Conservation (phyloP, 2,329 filamentous ascomycete species). For the Colletotrichum truncatum region DNA sequence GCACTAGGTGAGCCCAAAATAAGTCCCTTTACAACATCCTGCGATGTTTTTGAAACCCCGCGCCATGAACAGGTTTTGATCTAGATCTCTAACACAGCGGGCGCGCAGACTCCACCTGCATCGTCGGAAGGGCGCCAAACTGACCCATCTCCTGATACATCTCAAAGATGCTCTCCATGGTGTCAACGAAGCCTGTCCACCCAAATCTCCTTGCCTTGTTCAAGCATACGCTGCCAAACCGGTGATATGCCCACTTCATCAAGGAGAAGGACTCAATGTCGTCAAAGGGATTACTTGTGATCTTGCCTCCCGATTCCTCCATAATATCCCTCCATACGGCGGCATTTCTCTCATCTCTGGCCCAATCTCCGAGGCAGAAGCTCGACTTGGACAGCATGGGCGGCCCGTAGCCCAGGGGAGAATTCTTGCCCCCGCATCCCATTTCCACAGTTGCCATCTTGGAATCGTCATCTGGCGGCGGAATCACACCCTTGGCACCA, state of each 20-base stretch:
- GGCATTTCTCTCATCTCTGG: background rate
- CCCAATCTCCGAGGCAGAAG: background rate
- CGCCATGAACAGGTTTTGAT: background rate
- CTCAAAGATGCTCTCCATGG: slow-evolving; percentile 11
- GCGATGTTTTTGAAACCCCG: too few relatives aligned
- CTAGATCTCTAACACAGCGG: slow-evolving; percentile 1
- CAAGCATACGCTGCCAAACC: background rate
- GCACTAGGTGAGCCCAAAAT: too few relatives aligned
- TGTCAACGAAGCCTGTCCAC: slow-evolving; percentile 8
- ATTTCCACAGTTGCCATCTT: background rate
- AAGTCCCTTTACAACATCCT: too few relatives aligned
- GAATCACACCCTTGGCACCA: slow-evolving; percentile 1
- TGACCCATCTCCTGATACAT: slow-evolving; percentile 2
- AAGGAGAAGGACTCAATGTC: background rate
- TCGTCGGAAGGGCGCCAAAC: background rate
- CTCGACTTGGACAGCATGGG: background rate
- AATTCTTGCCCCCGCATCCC: background rate
- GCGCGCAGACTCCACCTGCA: slow-evolving; percentile 1
- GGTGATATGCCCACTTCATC: background rate
- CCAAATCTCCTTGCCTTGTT: slow-evolving; percentile 4
- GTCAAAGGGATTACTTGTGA: background rate
- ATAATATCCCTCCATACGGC: background rate
- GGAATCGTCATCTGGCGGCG: background rate
- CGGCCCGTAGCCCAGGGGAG: slow-evolving; percentile 3
- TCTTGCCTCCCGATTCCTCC: background rate